Conservation (phyloP, 1,284 basidiomycete genomes). For the Heliocybe sulcata region DNA sequence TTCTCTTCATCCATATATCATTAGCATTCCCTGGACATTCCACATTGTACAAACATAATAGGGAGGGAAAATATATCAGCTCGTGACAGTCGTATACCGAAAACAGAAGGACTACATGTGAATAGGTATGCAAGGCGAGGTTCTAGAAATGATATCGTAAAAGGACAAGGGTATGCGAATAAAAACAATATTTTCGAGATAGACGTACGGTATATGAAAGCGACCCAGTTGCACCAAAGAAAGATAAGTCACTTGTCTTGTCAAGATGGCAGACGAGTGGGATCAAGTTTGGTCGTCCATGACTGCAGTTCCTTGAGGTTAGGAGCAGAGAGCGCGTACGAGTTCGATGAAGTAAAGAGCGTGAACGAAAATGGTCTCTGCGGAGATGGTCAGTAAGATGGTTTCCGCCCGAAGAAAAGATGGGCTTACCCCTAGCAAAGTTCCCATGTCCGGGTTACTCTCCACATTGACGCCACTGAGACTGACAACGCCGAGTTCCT, state of each 20-base stretch:
- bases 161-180: not conserved
- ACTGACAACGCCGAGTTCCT: slow-evolving; percentile 83
- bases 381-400: slow-evolving; percentile 8
- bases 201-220: not conserved
- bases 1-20: too few species aligned
- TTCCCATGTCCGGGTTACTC: slow-evolving; percentile 81
- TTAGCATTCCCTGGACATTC: not conserved
- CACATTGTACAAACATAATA: not conserved
- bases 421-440: slow-evolving; percentile 71
- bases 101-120: not conserved
- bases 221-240: not conserved
- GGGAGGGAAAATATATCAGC: not conserved
- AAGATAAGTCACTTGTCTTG: not conserved
- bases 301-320: slow-evolving; percentile 74
- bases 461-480: slow-evolving; percentile 82
- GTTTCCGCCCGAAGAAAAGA: slow-evolving; percentile 4
- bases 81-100: not conserved
- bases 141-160: not conserved
- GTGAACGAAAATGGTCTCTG: slow-evolving; percentile 84
- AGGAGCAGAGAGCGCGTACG: slow-evolving; percentile 78
- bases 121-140: not conserved
- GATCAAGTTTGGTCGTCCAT: slow-evolving; percentile 80
- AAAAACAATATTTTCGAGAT: not conserved
- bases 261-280: slow-evolving; percentile 43
- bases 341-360: slow-evolving; percentile 85